Conservation (phyloP, 116 monocot species). For the Posidonia oceanica region DNA sequence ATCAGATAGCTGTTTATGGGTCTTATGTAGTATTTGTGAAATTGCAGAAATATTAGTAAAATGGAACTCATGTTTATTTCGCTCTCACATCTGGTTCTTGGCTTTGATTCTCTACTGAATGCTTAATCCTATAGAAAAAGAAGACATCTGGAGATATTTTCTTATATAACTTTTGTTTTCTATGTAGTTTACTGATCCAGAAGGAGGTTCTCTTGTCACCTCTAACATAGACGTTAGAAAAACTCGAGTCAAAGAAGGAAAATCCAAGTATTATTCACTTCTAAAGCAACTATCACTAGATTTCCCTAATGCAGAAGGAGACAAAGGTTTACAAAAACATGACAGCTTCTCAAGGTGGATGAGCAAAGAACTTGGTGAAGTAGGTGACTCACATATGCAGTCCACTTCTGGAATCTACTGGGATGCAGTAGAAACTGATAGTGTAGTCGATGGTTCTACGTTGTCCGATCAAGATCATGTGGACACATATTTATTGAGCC, state of each 20-base stretch:
- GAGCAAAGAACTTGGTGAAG: slow-evolving; percentile 77
- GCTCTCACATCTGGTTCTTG: too few species aligned
- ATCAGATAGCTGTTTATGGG: too few species aligned
- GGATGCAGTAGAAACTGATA: slow-evolving; percentile 40
- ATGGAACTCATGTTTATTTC: too few species aligned
- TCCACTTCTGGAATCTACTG: slow-evolving; percentile 45
- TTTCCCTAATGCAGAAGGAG: slow-evolving; percentile 28
- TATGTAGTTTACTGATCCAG: slow-evolving; percentile 13
- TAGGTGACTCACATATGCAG: slow-evolving; percentile 40
- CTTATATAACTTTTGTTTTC: background rate
- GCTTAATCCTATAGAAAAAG: too few species aligned
- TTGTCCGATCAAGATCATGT: slow-evolving; percentile 41
- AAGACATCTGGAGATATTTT: too few species aligned
- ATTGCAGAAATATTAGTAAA: too few species aligned
- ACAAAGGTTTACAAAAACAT: slow-evolving; percentile 57
- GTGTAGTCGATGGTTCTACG: slow-evolving; percentile 34
- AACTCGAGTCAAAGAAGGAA: slow-evolving; percentile 21
- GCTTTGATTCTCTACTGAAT: too few species aligned
- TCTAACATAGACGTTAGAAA: slow-evolving; percentile 10
- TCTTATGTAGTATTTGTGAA: too few species aligned
- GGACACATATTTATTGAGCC: slow-evolving; percentile 57
- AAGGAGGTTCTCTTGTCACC: slow-evolving; percentile 19
- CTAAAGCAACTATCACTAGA: slow-evolving; percentile 47
- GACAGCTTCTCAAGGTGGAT: slow-evolving; percentile 93
- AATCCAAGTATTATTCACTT: slow-evolving; percentile 21